Evolutionary conservation across 352 stramenopile genomes (phyloP), one percentile per base, ranked within the genome.

Genomic region (Thraustochytrium striatum): DNA sequence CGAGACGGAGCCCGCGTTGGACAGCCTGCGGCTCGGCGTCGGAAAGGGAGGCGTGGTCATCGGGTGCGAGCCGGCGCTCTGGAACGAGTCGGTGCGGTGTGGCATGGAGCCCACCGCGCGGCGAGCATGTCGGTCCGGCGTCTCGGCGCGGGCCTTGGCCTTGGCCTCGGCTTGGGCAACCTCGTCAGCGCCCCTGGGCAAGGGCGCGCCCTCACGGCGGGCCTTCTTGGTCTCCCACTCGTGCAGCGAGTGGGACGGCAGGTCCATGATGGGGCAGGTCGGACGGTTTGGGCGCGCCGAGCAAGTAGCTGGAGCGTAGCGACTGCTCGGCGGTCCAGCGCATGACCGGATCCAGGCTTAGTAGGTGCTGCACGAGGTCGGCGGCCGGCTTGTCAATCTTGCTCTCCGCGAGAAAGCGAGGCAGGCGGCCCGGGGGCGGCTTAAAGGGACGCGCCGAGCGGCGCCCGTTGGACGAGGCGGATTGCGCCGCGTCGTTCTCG

Each of bases 161-260:
- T n/a, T n/a, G n/a, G n/a, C n/a, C n/a, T n/a, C n/a, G n/a, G n/a
- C n/a, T n/a, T n/a, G n/a, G n/a, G n/a, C n/a, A n/a, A n/a, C n/a
- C n/a, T n/a, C n/a, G n/a, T n/a, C n/a, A n/a, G n/a, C n/a, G n/a
- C n/a, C n/a, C n/a, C n/a, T n/a, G n/a, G n/a, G n/a, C n/a, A n/a
- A n/a, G n/a, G n/a, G n/a, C 33, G 28, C 33, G 16, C 11, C 5
- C 25, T 5, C 28, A 8, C 21, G 35, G 35, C 25, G 65, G 7
- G 16, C 30, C 41, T 75, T 75, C 50, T 75, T 75, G 21, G 65
- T 75, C 47, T 75, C 65, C 65, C 65, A 75, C 30, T 75, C 65
- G 65, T 75, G 65, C 21, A 75, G 43, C 1, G 32, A 30, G 16
- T 61, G 44, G 1, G 21, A 9, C 25, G 65, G 7, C 11, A 75